Evolutionary conservation across 441 rosid species (phyloP).

Genomic region (Populus trichocarpa): DNA sequence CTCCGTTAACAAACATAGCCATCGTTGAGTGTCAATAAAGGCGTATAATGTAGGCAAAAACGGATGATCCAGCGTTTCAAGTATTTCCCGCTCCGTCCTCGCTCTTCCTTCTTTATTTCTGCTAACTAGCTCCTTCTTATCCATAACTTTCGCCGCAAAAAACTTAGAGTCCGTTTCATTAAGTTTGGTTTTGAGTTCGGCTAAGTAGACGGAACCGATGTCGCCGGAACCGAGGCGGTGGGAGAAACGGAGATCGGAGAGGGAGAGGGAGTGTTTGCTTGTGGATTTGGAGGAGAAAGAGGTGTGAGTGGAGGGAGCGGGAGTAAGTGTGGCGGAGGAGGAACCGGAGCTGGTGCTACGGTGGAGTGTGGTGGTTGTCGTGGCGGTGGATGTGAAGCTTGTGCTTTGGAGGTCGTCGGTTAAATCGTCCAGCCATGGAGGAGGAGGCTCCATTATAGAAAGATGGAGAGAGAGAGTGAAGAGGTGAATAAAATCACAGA

Average conservation of each 20-base stretch:
- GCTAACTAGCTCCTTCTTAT: conserved; percentile 71
- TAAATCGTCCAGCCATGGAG: conserved; percentile 54
- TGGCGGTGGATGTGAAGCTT: conserved; percentile 76
- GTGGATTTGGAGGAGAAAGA: conserved; percentile 55
- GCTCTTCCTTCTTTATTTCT: conserved; percentile 87
- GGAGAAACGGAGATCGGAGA: conserved; percentile 40
- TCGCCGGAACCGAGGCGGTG: conserved; percentile 60
- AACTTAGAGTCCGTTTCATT: background rate
- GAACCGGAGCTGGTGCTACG: conserved; percentile 77
- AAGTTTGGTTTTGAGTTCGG: conserved; percentile 29
- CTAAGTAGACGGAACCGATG: conserved; percentile 73
- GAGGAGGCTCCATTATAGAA: conserved; percentile 50
- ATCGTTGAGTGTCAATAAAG: conserved; percentile 65
- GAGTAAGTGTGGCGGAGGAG: conserved; percentile 58
- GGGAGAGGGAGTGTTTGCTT: conserved; percentile 13
- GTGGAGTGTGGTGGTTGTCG: conserved; percentile 50
- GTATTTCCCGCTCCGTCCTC: conserved; percentile 75
- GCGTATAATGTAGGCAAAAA: conserved; percentile 82
- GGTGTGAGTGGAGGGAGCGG: conserved; percentile 54
- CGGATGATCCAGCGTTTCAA: conserved; percentile 82
- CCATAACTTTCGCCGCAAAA: conserved; percentile 90
- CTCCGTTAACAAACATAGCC: conserved; percentile 87
- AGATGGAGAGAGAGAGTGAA: conserved; percentile 5
- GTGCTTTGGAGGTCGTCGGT: conserved; percentile 87
- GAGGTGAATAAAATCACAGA: background rate